phyloP scores from a whole-genome alignment of 2,329 filamentous ascomycete genomes.

The Clonostachys rosea region DNA sequence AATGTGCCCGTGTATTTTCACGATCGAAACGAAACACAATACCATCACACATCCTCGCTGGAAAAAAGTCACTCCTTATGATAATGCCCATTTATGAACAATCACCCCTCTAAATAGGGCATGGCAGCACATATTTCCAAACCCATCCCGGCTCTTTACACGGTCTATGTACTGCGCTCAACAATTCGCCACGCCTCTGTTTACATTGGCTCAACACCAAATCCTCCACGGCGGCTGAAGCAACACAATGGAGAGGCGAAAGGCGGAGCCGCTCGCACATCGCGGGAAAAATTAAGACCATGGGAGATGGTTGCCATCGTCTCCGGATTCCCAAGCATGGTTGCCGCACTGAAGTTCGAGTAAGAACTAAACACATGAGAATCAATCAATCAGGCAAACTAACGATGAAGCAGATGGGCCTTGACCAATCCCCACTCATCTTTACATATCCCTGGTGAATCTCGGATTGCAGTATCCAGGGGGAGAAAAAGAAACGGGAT shows the following conservation, averaged over 20 bases:
- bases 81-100: too few relatives aligned
- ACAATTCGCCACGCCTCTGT: slow-evolving; percentile 65
- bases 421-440: slow-evolving; percentile 83
- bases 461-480: slow-evolving; percentile 51
- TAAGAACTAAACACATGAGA: slow-evolving; percentile 35
- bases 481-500: slow-evolving; percentile 46
- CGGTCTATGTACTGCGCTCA: slow-evolving; percentile 87
- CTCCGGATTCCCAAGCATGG: slow-evolving; percentile 81
- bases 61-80: too few relatives aligned
- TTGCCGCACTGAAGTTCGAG: slow-evolving; percentile 93
- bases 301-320: slow-evolving; percentile 91
- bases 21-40: too few relatives aligned
- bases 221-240: slow-evolving; percentile 76
- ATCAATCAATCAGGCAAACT: background rate
- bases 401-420: slow-evolving; percentile 64
- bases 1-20: background rate
- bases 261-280: slow-evolving; percentile 78
- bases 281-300: slow-evolving; percentile 62
- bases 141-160: slow-evolving; percentile 83
- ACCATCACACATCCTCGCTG: too few relatives aligned
- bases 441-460: slow-evolving; percentile 65
- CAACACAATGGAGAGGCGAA: slow-evolving; percentile 86
- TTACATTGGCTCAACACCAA: slow-evolving; percentile 90
- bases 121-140: slow-evolving; percentile 16
- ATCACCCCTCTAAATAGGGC: background rate